phyloP scores from a whole-genome alignment of 257 asterid species.

The Salvia splendens region DNA sequence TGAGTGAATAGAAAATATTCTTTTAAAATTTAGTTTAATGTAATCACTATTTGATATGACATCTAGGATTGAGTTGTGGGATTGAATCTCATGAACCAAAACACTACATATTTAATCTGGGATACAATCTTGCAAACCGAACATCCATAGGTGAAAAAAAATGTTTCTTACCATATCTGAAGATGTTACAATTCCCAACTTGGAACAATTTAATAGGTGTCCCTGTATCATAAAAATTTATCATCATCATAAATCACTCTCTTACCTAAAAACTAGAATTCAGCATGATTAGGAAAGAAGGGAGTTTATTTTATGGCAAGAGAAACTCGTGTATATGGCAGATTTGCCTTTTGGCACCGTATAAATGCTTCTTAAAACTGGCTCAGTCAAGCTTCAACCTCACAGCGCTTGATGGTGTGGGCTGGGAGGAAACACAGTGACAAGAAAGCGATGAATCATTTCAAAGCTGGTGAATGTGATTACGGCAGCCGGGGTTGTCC shows the following conservation, averaged over 20 bases:
- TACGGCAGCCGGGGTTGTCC: conserved; percentile 97
- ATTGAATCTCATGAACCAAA: too few species aligned
- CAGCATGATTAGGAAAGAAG: background rate
- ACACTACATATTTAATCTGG: too few species aligned
- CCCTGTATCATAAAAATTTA: conserved; percentile 28
- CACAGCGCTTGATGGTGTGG: conserved; percentile 62
- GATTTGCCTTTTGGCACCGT: background rate
- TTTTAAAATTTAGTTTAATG: too few species aligned
- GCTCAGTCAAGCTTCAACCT: conserved; percentile 15
- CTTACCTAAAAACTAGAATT: conserved; percentile 15
- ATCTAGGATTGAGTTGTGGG: too few species aligned
- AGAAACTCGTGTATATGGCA: background rate
- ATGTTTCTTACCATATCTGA: background rate
- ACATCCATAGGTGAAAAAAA: too few species aligned
- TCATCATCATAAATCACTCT: conserved; percentile 32
- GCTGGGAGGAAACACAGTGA: conserved; percentile 64
- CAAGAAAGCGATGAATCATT: conserved; percentile 94
- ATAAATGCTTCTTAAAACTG: background rate
- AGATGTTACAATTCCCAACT: conserved; percentile 14
- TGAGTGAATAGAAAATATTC: too few species aligned
- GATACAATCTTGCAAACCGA: too few species aligned
- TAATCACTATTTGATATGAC: too few species aligned
- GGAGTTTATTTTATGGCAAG: background rate
- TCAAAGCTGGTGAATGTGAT: conserved; percentile 97
- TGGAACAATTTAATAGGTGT: conserved; percentile 14